A percentile compares a stretch with the other conserved stretches of the same genome.
Evolutionary conservation across 2,329 filamentous ascomycete genomes (phyloP).

Genomic region (Coniochaeta sp.): DNA sequence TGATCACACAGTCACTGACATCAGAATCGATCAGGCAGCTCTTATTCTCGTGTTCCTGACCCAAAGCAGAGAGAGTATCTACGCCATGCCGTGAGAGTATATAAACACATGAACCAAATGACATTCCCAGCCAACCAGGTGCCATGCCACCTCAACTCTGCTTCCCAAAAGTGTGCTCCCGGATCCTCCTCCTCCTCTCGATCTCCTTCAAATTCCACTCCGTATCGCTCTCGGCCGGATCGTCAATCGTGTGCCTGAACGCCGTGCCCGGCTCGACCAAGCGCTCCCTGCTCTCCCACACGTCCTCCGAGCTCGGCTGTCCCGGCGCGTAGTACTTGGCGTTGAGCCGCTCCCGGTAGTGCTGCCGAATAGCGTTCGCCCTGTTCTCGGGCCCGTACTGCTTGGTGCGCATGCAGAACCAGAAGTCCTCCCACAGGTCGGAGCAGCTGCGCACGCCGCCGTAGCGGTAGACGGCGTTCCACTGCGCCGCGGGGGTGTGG

Average conservation of each 20-base stretch:
- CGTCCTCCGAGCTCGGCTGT: conserved; percentile 71
- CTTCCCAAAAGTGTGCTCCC: conserved; percentile 14
- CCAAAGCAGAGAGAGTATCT: neutral
- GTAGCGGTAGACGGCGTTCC: conserved; percentile 84
- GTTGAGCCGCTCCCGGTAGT: conserved; percentile 59
- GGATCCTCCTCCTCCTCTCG: conserved; percentile 26
- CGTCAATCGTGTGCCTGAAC: conserved; percentile 34
- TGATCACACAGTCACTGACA: too few species aligned
- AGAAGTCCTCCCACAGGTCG: conserved; percentile 88
- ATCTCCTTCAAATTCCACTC: conserved; percentile 32
- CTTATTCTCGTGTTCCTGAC: neutral
- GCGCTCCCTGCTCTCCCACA: conserved; percentile 71
- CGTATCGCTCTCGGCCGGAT: conserved; percentile 28
- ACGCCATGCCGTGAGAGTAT: neutral
- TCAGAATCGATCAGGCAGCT: neutral
- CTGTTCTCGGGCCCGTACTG: conserved; percentile 52
- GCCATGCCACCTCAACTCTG: too few species aligned
- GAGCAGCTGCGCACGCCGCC: conserved; percentile 70
- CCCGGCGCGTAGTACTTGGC: conserved; percentile 62
- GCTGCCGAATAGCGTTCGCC: conserved; percentile 54
- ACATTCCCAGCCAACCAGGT: neutral
- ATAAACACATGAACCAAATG: neutral
- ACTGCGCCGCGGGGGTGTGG: conserved; percentile 84
- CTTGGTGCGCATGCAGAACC: conserved; percentile 91
- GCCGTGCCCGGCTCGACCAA: conserved; percentile 43